Conservation (phyloP, 2,329 filamentous ascomycete genomes). For the Colletotrichum liaoningense region DNA sequence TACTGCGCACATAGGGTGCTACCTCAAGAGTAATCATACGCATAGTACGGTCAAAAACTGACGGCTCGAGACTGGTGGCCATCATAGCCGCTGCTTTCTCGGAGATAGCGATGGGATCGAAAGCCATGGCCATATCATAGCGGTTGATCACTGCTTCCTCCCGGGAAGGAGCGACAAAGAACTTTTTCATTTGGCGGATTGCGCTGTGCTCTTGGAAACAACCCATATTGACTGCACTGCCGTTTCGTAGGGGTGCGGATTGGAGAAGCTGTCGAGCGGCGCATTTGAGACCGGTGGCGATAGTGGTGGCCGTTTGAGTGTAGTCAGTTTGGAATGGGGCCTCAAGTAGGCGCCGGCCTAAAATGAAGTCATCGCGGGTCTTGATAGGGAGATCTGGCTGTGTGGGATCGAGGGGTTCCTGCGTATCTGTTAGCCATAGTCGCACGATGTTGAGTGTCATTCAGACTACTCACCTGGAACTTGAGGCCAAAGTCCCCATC, state of each 20-base stretch:
- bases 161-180: slow-evolving; percentile 42
- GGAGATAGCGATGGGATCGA: slow-evolving; percentile 68
- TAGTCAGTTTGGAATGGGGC: slow-evolving; percentile 50
- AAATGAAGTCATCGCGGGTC: slow-evolving; percentile 61
- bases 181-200: slow-evolving; percentile 51
- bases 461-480: slow-evolving; percentile 45
- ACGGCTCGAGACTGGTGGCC: slow-evolving; percentile 67
- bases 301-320: slow-evolving; percentile 20
- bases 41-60: slow-evolving; percentile 81
- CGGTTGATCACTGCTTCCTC: slow-evolving; percentile 52
- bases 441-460: not conserved
- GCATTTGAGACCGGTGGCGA: slow-evolving; percentile 28
- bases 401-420: slow-evolving; percentile 71
- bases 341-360: slow-evolving; percentile 62
- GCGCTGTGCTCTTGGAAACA: slow-evolving; percentile 47
- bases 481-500: slow-evolving; percentile 56
- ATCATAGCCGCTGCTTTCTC: slow-evolving; percentile 52
- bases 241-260: not conserved
- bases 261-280: slow-evolving; percentile 24
- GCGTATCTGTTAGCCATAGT: slow-evolving; percentile 35
- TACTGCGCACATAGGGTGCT: slow-evolving; percentile 89
- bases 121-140: slow-evolving; percentile 67
- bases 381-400: slow-evolving; percentile 65
- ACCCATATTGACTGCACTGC: slow-evolving; percentile 1
- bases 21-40: slow-evolving; percentile 78